phyloP scores from a whole-genome alignment of 1,139 yeast genomes.

The Suhomyces bokatorum region DNA sequence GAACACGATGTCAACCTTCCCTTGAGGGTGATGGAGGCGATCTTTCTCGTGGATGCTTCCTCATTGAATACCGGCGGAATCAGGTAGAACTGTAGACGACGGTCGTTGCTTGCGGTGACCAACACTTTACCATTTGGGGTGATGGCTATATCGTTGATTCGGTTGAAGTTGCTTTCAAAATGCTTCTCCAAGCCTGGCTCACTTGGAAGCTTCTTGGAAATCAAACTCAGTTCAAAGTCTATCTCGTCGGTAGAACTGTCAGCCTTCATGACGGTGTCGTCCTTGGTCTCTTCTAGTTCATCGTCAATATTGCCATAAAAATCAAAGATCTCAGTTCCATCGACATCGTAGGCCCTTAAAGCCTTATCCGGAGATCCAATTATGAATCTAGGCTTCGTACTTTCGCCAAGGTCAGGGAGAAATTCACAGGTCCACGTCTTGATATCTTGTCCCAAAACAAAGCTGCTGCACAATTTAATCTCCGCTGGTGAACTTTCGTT shows the following conservation, averaged over 20 bases:
- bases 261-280: slow-evolving; percentile 19
- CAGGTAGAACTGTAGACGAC: slow-evolving; percentile 53
- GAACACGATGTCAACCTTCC: slow-evolving; percentile 46
- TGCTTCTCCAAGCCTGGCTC: slow-evolving; percentile 12
- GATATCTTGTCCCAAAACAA: slow-evolving; percentile 42
- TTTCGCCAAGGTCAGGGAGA: slow-evolving; percentile 44
- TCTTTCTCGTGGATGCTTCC: slow-evolving; percentile 34
- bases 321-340: slow-evolving; percentile 44
- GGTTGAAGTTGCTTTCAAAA: slow-evolving; percentile 32
- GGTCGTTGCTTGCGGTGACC: slow-evolving; percentile 64
- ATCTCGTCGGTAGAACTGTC: slow-evolving; percentile 12
- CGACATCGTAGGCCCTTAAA: slow-evolving; percentile 59
- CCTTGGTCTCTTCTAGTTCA: slow-evolving; percentile 19
- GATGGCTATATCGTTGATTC: slow-evolving; percentile 68
- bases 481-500: slow-evolving; percentile 12
- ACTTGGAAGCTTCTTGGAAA: slow-evolving; percentile 2
- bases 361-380: slow-evolving; percentile 80
- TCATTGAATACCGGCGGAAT: slow-evolving; percentile 40
- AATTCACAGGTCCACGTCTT: slow-evolving; percentile 72
- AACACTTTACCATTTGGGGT: slow-evolving; percentile 64
- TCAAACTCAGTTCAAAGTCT: background rate
- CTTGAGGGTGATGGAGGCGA: slow-evolving; percentile 36
- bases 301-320: slow-evolving; percentile 43
- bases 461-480: slow-evolving; percentile 32
- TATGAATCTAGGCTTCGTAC: slow-evolving; percentile 50